phyloP scores from a whole-genome alignment of 2,329 filamentous ascomycete genomes.

The Aureobasidium lini region DNA sequence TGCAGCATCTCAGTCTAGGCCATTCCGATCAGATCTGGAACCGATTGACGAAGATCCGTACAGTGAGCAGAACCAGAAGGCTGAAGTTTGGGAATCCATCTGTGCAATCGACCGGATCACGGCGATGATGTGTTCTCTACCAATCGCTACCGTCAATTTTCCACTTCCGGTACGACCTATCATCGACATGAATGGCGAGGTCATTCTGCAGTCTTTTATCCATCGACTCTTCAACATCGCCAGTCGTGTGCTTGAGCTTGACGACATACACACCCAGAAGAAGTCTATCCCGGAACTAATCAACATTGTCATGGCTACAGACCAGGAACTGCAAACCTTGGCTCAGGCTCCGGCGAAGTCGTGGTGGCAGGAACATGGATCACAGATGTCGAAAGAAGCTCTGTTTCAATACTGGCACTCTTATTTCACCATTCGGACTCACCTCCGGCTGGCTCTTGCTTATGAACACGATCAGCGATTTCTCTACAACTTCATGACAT shows the following conservation, averaged over 20 bases:
- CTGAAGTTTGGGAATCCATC: slow-evolving; percentile 28
- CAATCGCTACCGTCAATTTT: slow-evolving; percentile 25
- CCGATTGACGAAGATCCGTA: slow-evolving; percentile 10
- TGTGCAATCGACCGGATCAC: slow-evolving; percentile 28
- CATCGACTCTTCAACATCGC: slow-evolving; percentile 22
- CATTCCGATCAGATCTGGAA: neutral
- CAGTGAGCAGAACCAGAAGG: slow-evolving; percentile 16
- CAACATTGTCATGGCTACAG: slow-evolving; percentile 21
- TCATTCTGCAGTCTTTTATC: slow-evolving; percentile 21
- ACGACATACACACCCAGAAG: slow-evolving; percentile 19
- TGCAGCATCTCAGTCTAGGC: neutral
- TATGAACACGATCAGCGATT: neutral
- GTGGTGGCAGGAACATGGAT: slow-evolving; percentile 16
- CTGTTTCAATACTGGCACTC: neutral
- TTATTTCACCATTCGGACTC: neutral
- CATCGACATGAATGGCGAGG: slow-evolving; percentile 18
- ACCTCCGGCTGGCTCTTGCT: neutral
- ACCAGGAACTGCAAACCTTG: slow-evolving; percentile 22
- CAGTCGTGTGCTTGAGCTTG: slow-evolving; percentile 22
- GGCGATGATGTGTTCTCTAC: slow-evolving; percentile 30
- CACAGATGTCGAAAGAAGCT: neutral
- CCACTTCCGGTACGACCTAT: slow-evolving; percentile 17
- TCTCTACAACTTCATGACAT: slow-evolving; percentile 7
- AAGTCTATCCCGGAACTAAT: slow-evolving; percentile 19
- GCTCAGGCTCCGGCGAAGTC: slow-evolving; percentile 20